Evolutionary conservation across 1,284 basidiomycete species (phyloP), one percentile per base, ranked within the genome.

Genomic region (Leccinum olivaceoglutinosum): DNA sequence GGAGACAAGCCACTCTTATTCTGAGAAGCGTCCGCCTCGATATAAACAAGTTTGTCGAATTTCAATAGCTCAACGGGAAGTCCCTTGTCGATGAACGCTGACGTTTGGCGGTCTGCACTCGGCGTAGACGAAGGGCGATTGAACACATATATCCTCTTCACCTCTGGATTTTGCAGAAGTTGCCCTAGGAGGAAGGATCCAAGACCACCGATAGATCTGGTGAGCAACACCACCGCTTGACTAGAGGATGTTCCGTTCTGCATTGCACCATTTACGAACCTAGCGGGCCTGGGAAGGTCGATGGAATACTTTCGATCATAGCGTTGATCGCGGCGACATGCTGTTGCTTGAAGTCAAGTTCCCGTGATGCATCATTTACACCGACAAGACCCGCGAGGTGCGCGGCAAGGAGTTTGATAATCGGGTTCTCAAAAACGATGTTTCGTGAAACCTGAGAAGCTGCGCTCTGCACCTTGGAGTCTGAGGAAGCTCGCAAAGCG

Each of bases 191-290:
- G 25, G 44, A 65, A 56, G 5, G 65, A 65, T 38, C 65, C 65
- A 2, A 65, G 64, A 5, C 65, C 62, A 18, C 65, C 64, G 5
- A 65, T 67, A 14, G 65, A 61, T 10, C 64, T 65, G 1, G 64
- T 67, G 21, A 65, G 62, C 10, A 65, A n/a, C 2, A 67, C 65
- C 8, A 57, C 58, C 12, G 39, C 39, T 54, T 25, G 34, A n/a
- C 4, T 8, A 44, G 51, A 36, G 16, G 18, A 9, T 32, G 29
- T 32, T 29, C 32, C 29, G 12, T 59, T 44, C 21, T 32, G 8
- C 16, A 36, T 5, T 51, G 29, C 18, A 9, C n/a, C 21, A n/a
- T 56, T 46, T 2, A 29, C 32, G 4, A 44, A 1, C 25, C 21
- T 7, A 5, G 36, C 41, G 6, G 39, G 16, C 14, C 49, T 36